Base-by-base conservation (phyloP, 148 eudicot species). In the Cornus controversa region DNA sequence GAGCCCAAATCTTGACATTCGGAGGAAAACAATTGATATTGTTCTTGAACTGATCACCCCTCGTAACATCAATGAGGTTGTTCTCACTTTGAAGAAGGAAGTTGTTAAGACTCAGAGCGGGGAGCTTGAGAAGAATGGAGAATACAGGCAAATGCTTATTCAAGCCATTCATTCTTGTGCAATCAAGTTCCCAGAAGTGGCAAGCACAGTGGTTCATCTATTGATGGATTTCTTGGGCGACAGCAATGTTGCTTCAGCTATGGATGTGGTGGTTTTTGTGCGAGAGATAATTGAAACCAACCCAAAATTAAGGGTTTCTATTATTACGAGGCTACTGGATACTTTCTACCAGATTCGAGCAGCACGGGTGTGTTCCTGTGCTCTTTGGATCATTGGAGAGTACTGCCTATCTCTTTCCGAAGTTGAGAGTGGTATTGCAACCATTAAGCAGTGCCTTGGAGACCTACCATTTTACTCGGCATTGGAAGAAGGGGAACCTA, bases 171-270 rank as follows among this genome's bases (percentile, higher is more conserved):
- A 92, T 85, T 85, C 88, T 14, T 92, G 97, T 83, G 97, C 94
- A 10, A 88, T 92, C 68, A 92, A 91, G 74, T 91, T 92, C 82
- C 97, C 94, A 5, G 97, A 92, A 84, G 94, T 91, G 63, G 97
- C 94, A 84, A 85, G 97, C 89, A 90, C 94, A 42, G 97, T 92
- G 70, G 97, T 92, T 16, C 94, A 89, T 84, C 86, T 92, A 76
- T 85, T 91, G 82, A 91, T 92, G 97, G 97, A 92, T 84, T 92
- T 93, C 86, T 88, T 93, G 78, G 97, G 97, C 26, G 97, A 93
- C 83, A 86, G 82, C 36, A 93, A 93, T 58, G 88, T 89, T 77
- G 94, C 94, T 82, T 93, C 94, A 77, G 94, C 94, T 63, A 86
- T 93, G 89, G 94, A 93, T 87, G 97, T 93, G 70, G 94, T 82